A percentile compares a stretch with the other conserved stretches of the same genome.
These are phyloP conservation scores for Chaetomium sp. DNA, from an alignment of 2,329 filamentous ascomycete species.

Conservation along the genomic window DNA sequence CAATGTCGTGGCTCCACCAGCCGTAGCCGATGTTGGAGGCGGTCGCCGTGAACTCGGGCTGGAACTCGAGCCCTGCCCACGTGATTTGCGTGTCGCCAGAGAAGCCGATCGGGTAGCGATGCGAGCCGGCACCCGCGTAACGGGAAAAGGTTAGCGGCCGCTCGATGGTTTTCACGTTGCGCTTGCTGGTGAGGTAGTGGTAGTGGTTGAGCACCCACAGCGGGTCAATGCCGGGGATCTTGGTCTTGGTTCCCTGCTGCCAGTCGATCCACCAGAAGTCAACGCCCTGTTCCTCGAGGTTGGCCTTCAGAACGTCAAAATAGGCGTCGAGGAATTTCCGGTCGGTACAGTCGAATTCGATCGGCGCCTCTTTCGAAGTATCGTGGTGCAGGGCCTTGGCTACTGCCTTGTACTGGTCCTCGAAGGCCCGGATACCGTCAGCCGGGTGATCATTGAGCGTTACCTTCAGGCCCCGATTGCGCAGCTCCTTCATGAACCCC, in stretches of 20 bases:
- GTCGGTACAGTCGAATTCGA: conserved; percentile 58
- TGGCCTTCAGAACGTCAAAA: conserved; percentile 58
- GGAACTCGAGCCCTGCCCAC: conserved; percentile 63
- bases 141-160: conserved; percentile 59
- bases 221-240: conserved; percentile 61
- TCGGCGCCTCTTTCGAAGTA: conserved; percentile 51
- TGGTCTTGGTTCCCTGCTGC: conserved; percentile 62
- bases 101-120: conserved; percentile 66
- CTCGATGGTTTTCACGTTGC: conserved; percentile 41
- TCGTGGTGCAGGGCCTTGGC: conserved; percentile 56
- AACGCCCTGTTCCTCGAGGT: conserved; percentile 57
- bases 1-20: conserved; percentile 70
- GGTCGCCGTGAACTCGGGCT: conserved; percentile 67
- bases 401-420: conserved; percentile 59
- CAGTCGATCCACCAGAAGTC: conserved; percentile 72
- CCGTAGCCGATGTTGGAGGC: conserved; percentile 68
- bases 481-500: conserved; percentile 54
- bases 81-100: conserved; percentile 63
- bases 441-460: conserved; percentile 65
- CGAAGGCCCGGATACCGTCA: conserved; percentile 58
- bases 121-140: conserved; percentile 63
- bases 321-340: conserved; percentile 60
- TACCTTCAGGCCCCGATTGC: conserved; percentile 53
- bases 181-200: conserved; percentile 58
- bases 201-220: conserved; percentile 68